phyloP scores from a whole-genome alignment of 192 early-diverging fungal genomes.

The Gamsiella multidivaricata region DNA sequence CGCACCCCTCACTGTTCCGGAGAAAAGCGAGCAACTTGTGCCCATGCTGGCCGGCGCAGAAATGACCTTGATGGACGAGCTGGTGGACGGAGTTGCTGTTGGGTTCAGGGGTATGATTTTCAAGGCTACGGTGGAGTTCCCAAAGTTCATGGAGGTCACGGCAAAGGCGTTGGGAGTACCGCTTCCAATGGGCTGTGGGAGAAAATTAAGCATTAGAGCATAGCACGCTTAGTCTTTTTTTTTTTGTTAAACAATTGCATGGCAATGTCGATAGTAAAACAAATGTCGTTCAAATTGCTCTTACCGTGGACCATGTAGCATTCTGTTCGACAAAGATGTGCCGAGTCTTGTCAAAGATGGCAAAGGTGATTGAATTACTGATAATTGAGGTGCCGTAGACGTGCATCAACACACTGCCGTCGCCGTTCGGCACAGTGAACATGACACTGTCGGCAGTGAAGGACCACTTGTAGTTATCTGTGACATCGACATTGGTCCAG shows the following conservation, averaged over 20 bases:
- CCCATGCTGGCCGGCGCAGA: background rate
- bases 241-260: too few relatives aligned
- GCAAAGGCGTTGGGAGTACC: background rate
- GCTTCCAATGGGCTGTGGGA: background rate
- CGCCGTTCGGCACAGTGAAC: background rate
- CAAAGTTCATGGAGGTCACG: background rate
- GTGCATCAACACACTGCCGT: conserved; percentile 6
- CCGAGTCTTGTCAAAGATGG: background rate
- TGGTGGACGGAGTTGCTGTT: background rate
- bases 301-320: conserved; percentile 17
- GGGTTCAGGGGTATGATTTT: conserved; percentile 9
- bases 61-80: background rate
- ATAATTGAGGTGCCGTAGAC: background rate
- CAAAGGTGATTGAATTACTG: background rate
- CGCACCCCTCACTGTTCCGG: background rate
- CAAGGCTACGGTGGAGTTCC: background rate
- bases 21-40: background rate
- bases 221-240: too few relatives aligned
- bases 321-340: conserved; percentile 2
- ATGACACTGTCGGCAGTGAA: background rate
- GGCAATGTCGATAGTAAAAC: too few relatives aligned
- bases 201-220: too few relatives aligned
- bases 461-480: conserved; percentile 15
- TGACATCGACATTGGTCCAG: conserved; percentile 25
- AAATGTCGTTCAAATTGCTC: too few relatives aligned